These are phyloP conservation scores for Zarea fungicola DNA, from an alignment of 2,329 filamentous ascomycete species.

Conservation along the genomic window DNA sequence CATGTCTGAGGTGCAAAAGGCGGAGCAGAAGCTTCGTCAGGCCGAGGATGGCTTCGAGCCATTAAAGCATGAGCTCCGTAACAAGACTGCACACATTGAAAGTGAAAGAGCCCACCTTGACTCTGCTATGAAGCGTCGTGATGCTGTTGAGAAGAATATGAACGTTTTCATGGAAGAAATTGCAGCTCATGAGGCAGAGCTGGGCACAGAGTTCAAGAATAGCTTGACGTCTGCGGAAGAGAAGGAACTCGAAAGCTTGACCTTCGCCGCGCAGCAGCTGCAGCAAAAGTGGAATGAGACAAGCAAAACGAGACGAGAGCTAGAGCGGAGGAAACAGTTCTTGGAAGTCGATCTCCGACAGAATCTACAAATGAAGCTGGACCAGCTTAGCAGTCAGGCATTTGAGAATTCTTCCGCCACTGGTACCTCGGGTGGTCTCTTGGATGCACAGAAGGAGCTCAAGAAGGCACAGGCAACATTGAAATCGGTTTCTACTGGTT, in stretches of 20 bases:
- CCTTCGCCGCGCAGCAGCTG: conserved; percentile 63
- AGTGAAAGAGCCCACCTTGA: conserved; percentile 70
- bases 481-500: conserved; percentile 60
- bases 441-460: conserved; percentile 75
- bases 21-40: conserved; percentile 71
- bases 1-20: conserved; percentile 76
- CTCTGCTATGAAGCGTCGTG: conserved; percentile 56
- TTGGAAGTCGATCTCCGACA: conserved; percentile 86
- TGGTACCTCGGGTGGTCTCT: conserved; percentile 60
- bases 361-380: conserved; percentile 79
- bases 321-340: conserved; percentile 75
- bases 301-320: conserved; percentile 65
- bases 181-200: conserved; percentile 70
- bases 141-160: conserved; percentile 69
- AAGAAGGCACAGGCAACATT: conserved; percentile 68
- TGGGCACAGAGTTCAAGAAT: conserved; percentile 87
- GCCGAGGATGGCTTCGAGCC: conserved; percentile 79
- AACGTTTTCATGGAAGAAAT: conserved; percentile 72
- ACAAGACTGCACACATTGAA: conserved; percentile 69
- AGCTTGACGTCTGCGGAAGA: conserved; percentile 80
- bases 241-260: conserved; percentile 67
- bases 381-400: conserved; percentile 74
- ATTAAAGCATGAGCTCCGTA: conserved; percentile 68
- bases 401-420: conserved; percentile 56
- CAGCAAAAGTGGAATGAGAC: conserved; percentile 72